Conservation (phyloP, 768 basidiomycete species). For the Suillus weaverae region DNA sequence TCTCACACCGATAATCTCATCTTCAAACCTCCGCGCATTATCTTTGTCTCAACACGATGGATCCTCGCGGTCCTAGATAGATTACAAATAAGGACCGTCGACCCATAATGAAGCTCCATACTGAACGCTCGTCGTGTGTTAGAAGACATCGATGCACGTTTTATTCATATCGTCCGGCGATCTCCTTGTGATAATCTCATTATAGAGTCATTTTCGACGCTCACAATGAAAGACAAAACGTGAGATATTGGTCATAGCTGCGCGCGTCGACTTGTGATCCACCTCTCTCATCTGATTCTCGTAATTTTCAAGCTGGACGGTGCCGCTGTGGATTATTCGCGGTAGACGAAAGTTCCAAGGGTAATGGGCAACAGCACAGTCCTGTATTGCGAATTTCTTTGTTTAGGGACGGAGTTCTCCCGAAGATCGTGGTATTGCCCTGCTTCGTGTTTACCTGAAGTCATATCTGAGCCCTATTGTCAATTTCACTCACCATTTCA, state of each 20-base stretch:
- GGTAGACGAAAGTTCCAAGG: background rate
- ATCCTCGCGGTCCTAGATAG: background rate
- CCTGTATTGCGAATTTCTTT: background rate
- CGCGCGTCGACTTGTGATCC: background rate
- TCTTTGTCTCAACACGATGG: conserved; percentile 1
- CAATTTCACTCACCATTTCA: background rate
- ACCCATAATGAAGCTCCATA: background rate
- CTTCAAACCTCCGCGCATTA: background rate
- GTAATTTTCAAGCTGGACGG: background rate
- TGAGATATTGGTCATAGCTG: background rate
- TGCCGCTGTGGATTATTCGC: background rate
- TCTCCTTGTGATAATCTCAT: conserved; percentile 4
- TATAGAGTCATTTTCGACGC: background rate
- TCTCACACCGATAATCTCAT: background rate
- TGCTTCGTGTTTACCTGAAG: background rate
- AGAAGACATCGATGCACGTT: conserved; percentile 3
- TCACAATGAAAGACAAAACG: conserved; percentile 2
- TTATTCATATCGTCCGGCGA: conserved; percentile 2
- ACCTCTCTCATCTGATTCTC: background rate
- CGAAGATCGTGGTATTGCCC: background rate
- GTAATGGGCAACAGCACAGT: background rate
- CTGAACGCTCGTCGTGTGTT: background rate
- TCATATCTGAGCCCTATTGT: background rate
- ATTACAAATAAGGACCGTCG: background rate
- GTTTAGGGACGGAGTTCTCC: background rate